Evolutionary conservation across 768 basidiomycete genomes (phyloP).

Genomic region (Coprinopsis sp.): DNA sequence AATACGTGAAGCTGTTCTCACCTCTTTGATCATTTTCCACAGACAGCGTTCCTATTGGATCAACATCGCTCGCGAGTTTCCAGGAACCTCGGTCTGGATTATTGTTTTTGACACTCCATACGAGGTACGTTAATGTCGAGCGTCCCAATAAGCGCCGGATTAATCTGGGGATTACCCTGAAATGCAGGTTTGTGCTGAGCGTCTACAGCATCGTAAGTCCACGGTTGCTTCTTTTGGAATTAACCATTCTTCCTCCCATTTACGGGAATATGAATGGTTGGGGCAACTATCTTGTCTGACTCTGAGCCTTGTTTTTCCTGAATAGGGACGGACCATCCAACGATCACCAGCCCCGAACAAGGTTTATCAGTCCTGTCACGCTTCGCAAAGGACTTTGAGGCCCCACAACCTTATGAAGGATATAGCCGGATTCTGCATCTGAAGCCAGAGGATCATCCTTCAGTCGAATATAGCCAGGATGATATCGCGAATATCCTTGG

Average conservation of each 20-base stretch:
- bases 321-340: conserved; percentile 70
- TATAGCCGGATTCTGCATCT: conserved; percentile 56
- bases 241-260: no score
- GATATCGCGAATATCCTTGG: conserved; percentile 50
- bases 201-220: conserved; percentile 55
- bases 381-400: conserved; percentile 57
- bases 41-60: conserved; percentile 77
- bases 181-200: conserved; percentile 54
- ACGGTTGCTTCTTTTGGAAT: no score
- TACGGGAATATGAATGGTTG: no score
- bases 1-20: no score
- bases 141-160: no score
- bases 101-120: conserved; percentile 77
- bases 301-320: neutral
- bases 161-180: conserved; percentile 20
- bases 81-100: conserved; percentile 61
- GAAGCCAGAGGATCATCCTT: conserved; percentile 36
- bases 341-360: conserved; percentile 58
- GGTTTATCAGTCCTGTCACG: conserved; percentile 59
- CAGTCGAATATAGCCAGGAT: conserved; percentile 43
- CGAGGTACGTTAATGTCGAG: conserved; percentile 49
- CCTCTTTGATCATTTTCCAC: conserved; percentile 2
- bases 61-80: conserved; percentile 62
- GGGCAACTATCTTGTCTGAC: no score
- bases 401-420: conserved; percentile 56